phyloP scores from a whole-genome alignment of 1,139 yeast genomes.

The Pichia inconspicua region DNA sequence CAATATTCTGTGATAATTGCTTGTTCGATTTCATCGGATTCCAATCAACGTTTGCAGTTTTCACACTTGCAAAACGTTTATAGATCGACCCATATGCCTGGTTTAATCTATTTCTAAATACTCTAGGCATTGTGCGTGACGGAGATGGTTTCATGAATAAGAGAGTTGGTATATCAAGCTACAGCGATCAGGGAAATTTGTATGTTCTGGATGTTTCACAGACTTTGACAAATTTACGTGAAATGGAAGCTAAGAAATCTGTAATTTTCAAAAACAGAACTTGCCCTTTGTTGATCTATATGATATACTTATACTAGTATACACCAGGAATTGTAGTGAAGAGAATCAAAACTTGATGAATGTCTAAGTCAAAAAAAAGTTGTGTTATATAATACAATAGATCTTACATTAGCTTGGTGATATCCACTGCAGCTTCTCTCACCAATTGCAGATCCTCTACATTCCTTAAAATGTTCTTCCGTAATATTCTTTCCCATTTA shows the following conservation, averaged over 20 bases:
- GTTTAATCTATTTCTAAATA: neutral
- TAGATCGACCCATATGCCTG: neutral
- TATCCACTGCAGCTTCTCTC: slow-evolving; percentile 11
- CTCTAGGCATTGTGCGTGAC: neutral
- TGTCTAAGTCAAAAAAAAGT: no score
- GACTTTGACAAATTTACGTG: no score
- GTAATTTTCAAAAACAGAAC: no score
- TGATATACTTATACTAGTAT: no score
- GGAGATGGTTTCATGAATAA: no score
- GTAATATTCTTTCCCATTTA: slow-evolving; percentile 56
- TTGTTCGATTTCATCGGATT: slow-evolving; percentile 57
- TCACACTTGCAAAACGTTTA: slow-evolving; percentile 30
- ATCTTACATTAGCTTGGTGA: slow-evolving; percentile 2
- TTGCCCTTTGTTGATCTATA: no score
- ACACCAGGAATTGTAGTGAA: no score
- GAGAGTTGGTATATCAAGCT: no score
- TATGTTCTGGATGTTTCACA: neutral
- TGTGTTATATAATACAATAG: no score
- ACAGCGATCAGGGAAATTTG: no score
- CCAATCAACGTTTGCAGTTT: slow-evolving; percentile 80
- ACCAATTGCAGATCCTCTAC: slow-evolving; percentile 16
- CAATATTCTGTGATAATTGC: slow-evolving; percentile 29
- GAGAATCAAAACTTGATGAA: no score
- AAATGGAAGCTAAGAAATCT: no score
- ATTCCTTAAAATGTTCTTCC: slow-evolving; percentile 29